Percentiles rank a stretch among this genome's conserved stretches.
Conservation (phyloP, 805 yeast genomes). For the Millerago galiae region DNA sequence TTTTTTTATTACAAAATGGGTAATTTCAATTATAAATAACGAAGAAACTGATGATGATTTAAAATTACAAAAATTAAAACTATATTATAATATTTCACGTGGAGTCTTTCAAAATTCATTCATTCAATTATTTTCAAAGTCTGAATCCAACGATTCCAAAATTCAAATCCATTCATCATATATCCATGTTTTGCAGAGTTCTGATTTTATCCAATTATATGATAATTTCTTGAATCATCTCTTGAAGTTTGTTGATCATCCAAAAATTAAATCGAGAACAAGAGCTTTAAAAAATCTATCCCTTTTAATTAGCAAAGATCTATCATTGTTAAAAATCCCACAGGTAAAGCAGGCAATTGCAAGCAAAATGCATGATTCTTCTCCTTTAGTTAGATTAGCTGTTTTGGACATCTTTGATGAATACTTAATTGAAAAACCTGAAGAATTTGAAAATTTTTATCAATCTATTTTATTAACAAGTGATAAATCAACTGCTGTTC, state of each 20-base stretch:
- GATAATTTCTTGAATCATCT: constrained; percentile 48
- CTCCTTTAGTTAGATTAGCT: constrained; percentile 72
- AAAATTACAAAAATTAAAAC: too few species aligned
- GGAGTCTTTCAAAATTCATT: background rate
- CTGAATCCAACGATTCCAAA: background rate
- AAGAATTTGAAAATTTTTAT: constrained; percentile 42
- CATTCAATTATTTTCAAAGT: constrained; percentile 1
- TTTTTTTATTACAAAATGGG: constrained; percentile 18
- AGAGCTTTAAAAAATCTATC: constrained; percentile 64
- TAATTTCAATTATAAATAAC: background rate
- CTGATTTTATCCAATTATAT: constrained; percentile 29
- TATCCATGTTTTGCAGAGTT: constrained; percentile 5
- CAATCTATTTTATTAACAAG: constrained; percentile 28
- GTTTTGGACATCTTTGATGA: constrained; percentile 59
- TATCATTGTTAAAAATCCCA: constrained; percentile 41
- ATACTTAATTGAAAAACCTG: constrained; percentile 38
- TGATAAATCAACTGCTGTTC: constrained; percentile 60
- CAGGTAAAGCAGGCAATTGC: constrained; percentile 47
- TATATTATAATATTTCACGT: background rate
- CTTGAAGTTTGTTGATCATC: constrained; percentile 40
- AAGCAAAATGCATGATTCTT: constrained; percentile 46
- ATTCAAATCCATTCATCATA: background rate
- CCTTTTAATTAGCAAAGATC: constrained; percentile 45
- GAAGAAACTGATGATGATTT: background rate
- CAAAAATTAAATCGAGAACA: constrained; percentile 47